Percentiles rank a stretch among this genome's conserved stretches.
These are phyloP conservation scores for Populus simonii DNA, from an alignment of 345 rosid genomes.

Conservation along the genomic window DNA sequence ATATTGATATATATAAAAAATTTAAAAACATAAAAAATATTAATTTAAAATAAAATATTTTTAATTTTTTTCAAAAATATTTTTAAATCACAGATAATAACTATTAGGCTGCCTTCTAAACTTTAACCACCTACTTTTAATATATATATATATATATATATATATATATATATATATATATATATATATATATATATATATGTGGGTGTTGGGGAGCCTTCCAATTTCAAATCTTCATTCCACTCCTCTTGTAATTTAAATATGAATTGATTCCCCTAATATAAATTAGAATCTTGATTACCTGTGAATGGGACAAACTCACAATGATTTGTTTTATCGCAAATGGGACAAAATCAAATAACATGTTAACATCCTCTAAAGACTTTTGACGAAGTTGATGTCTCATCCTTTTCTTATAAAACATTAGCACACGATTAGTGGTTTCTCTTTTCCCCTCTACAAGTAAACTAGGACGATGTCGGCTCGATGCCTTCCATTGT, in stretches of 20 bases:
- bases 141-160: too few species aligned
- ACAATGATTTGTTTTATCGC: neutral
- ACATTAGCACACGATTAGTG: neutral
- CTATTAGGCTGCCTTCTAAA: neutral
- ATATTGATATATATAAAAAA: too few species aligned
- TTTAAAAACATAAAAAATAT: too few species aligned
- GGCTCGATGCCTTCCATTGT: neutral
- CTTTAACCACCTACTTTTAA: too few species aligned
- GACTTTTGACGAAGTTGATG: neutral
- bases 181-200: too few species aligned
- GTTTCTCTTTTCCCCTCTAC: neutral
- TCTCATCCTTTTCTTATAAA: too few species aligned
- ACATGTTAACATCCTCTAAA: too few species aligned
- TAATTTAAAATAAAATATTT: too few species aligned
- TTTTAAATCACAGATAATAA: too few species aligned
- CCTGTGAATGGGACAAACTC: neutral
- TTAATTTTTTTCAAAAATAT: too few species aligned
- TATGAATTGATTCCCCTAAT: neutral
- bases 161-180: too few species aligned
- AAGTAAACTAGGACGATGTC: neutral
- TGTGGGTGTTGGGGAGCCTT: neutral
- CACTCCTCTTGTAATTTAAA: neutral
- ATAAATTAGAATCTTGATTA: neutral
- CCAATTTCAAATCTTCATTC: neutral
- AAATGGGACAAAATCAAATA: neutral